These are phyloP conservation scores for Alloteropsis semialata DNA, from an alignment of 176 grass and related monocot species.

Conservation along the genomic window DNA sequence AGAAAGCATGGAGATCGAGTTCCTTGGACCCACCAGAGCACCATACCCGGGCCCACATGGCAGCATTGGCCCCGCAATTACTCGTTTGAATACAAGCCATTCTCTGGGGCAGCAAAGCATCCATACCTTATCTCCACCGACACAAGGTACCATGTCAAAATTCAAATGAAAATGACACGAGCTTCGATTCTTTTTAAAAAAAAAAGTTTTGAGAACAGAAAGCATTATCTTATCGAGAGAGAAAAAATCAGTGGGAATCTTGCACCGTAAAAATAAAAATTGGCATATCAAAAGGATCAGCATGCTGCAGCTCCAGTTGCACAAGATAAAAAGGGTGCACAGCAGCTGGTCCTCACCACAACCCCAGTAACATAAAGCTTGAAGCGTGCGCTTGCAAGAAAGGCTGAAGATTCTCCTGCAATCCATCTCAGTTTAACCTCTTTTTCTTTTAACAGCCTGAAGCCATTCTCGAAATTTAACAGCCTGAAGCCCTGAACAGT, in stretches of 20 bases:
- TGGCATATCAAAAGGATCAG: neutral
- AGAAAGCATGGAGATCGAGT: no score
- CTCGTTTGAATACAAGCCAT: neutral
- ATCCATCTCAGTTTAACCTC: neutral
- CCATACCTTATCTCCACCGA: neutral
- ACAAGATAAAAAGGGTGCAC: neutral
- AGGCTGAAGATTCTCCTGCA: slow-evolving; percentile 19
- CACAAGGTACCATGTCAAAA: slow-evolving; percentile 3
- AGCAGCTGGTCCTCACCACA: slow-evolving; percentile 10
- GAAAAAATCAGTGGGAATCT: neutral
- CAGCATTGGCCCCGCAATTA: neutral
- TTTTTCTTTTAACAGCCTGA: no score
- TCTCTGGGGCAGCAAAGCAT: neutral
- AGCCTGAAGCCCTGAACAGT: no score
- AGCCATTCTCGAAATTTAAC: no score
- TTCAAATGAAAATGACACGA: neutral
- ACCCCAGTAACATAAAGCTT: slow-evolving; percentile 1
- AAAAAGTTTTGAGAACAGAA: neutral
- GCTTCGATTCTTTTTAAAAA: neutral
- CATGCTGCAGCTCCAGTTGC: neutral
- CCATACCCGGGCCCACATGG: neutral
- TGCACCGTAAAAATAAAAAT: neutral
- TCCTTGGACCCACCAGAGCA: neutral
- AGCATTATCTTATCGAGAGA: no score
- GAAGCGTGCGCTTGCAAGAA: neutral